Base-by-base conservation (phyloP, 1,284 basidiomycete species). In the Heliocybe sulcata region DNA sequence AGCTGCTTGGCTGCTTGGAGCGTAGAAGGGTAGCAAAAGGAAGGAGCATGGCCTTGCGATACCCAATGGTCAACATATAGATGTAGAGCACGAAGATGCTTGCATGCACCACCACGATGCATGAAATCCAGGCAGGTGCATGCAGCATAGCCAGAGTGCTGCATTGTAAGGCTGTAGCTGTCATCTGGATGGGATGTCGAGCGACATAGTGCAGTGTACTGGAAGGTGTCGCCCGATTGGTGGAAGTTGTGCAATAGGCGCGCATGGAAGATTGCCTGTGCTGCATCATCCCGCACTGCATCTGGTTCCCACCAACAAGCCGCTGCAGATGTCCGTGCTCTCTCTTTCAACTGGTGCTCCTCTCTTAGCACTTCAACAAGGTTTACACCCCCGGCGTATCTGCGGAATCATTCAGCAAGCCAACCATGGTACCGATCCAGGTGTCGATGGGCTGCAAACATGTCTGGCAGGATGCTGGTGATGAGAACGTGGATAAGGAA, bases 51-150 rank as follows among this genome's bases (percentile, higher is more conserved):
- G 25, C 55, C 55, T 23, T 9, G 14, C 8, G n/a, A n/a, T 12
- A 22, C 27, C 55, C 51, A 56, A 14, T 14, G 9, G 20, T 51
- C 23, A 16, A 59, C 38, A 14, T 45, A 12, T 2, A 54, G 2
- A 2, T 42, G 14, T 11, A 59, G 54, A 14, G 67, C 67, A 6
- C 65, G 58, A 1, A 70, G 45, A 52, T 69, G 67, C 51, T 69
- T 70, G 60, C 68, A 69, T 2, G 68, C 68, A 9, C 64, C 65
- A 2, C 63, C 63, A 2, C 64, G 57, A 1, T 56, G 25, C 1
- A 53, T 33, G 38, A 64, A 69, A 51, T 68, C 65, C 1, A 45
- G 55, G 55, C 69, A 71, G 8, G 64, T 60, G 55, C 68, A 66
- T 0, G 51, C 56, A 29, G 55, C 57, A 20, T 29, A 19, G 20